A percentile compares a stretch with the other conserved stretches of the same genome.
Conservation (phyloP, 2,329 filamentous ascomycete species). For the Venturia aucupariae region DNA sequence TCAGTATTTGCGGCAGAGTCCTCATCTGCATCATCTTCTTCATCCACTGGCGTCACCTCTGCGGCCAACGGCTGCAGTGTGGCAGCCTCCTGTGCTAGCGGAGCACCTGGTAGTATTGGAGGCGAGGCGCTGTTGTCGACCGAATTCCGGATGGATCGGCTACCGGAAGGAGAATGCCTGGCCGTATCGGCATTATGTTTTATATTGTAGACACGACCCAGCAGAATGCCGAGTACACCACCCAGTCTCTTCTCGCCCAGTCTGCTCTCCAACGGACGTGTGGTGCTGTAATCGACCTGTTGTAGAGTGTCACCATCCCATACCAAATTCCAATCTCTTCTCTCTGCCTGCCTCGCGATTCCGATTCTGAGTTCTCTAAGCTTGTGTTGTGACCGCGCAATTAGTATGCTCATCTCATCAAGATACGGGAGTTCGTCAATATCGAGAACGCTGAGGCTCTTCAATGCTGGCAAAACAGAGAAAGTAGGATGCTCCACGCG, state of each 20-base stretch:
- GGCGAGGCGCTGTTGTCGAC: slow-evolving; percentile 5
- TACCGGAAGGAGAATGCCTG: slow-evolving; percentile 8
- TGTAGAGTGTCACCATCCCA: slow-evolving; percentile 56
- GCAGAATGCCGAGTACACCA: slow-evolving; percentile 58
- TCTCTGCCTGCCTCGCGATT: slow-evolving; percentile 48
- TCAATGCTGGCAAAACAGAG: slow-evolving; percentile 65
- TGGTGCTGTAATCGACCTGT: slow-evolving; percentile 51
- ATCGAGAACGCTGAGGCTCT: slow-evolving; percentile 67
- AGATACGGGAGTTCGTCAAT: slow-evolving; percentile 76
- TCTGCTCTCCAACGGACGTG: slow-evolving; percentile 43
- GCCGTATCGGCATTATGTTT: slow-evolving; percentile 27
- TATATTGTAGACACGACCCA: slow-evolving; percentile 57
- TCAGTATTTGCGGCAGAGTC: not conserved
- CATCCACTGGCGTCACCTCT: not conserved
- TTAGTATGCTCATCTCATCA: slow-evolving; percentile 70
- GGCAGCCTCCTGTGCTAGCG: not conserved
- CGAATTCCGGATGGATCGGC: slow-evolving; percentile 10
- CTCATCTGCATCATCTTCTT: not conserved
- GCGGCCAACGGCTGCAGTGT: not conserved
- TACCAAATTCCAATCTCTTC: slow-evolving; percentile 47
- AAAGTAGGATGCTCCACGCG: slow-evolving; percentile 71
- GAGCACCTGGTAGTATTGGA: not conserved
- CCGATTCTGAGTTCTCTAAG: slow-evolving; percentile 66
- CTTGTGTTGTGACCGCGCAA: slow-evolving; percentile 58
- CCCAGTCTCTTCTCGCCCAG: slow-evolving; percentile 57